Evolutionary conservation across 1,139 yeast genomes (phyloP).

Genomic region (Kurtzmaniella quercitrusa): DNA sequence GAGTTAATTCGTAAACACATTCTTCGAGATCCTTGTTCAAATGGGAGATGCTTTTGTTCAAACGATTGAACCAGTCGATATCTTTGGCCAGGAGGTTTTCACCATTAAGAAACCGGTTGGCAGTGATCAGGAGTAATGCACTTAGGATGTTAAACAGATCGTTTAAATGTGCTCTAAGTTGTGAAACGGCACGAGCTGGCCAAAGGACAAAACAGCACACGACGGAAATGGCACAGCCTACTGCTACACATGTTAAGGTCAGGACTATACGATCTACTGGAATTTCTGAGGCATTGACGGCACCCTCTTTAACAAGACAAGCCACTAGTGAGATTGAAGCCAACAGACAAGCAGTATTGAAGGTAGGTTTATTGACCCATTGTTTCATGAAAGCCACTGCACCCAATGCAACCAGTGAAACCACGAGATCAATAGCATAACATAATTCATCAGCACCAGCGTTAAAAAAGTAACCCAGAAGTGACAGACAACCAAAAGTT

Average conservation of each 20-base stretch:
- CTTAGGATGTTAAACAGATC: slow-evolving; percentile 55
- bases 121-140: slow-evolving; percentile 43
- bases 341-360: slow-evolving; percentile 76
- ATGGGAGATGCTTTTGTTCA: slow-evolving; percentile 36
- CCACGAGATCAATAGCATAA: slow-evolving; percentile 52
- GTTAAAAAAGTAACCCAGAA: slow-evolving; percentile 46
- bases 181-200: slow-evolving; percentile 57
- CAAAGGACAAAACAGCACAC: slow-evolving; percentile 56
- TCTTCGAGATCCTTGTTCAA: slow-evolving; percentile 52
- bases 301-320: slow-evolving; percentile 74
- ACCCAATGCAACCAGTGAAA: slow-evolving; percentile 57
- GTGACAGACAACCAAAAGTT: slow-evolving; percentile 50
- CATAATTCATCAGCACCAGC: slow-evolving; percentile 49
- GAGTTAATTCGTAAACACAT: slow-evolving; percentile 54
- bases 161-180: slow-evolving; percentile 45
- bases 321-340: slow-evolving; percentile 72
- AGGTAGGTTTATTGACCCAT: slow-evolving; percentile 60
- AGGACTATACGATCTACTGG: slow-evolving; percentile 55
- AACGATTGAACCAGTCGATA: slow-evolving; percentile 27
- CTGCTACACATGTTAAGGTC: slow-evolving; percentile 53
- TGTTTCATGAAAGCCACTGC: slow-evolving; percentile 67
- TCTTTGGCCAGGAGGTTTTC: slow-evolving; percentile 39
- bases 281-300: slow-evolving; percentile 56
- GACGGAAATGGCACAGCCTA: slow-evolving; percentile 61
- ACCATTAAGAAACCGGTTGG: slow-evolving; percentile 54